phyloP scores from a whole-genome alignment of 768 basidiomycete species.

The Suillus ampliporus region DNA sequence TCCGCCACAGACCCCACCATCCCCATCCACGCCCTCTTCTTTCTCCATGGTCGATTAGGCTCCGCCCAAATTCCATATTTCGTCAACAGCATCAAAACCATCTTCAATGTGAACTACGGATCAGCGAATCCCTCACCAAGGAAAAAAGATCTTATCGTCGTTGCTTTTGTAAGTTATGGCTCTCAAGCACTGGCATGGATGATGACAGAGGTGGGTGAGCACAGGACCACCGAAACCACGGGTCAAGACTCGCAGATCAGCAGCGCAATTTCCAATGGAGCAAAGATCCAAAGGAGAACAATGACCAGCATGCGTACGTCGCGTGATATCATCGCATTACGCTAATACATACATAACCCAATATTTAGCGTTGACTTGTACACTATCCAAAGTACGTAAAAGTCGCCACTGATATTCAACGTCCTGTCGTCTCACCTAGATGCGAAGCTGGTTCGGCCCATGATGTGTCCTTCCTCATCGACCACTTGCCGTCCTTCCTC shows the following conservation, averaged over 20 bases:
- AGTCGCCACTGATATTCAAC: background rate
- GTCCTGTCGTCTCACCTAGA: background rate
- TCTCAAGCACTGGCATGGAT: background rate
- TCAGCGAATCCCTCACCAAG: constrained; percentile 8
- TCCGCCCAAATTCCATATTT: constrained; percentile 18
- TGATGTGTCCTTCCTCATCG: constrained; percentile 83
- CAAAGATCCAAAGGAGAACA: constrained; percentile 26
- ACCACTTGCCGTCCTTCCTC: constrained; percentile 75
- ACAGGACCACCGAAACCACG: constrained; percentile 41
- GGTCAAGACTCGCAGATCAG: constrained; percentile 31
- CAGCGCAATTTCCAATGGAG: constrained; percentile 34
- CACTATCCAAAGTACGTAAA: constrained; percentile 36
- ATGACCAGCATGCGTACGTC: constrained; percentile 37
- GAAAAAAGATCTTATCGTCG: constrained; percentile 33
- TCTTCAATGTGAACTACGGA: constrained; percentile 29
- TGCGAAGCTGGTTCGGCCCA: constrained; percentile 61
- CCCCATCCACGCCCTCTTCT: constrained; percentile 33
- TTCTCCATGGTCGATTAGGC: constrained; percentile 32
- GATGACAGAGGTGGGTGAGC: background rate
- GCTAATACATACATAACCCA: constrained; percentile 15
- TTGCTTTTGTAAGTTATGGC: constrained; percentile 30
- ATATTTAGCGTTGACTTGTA: constrained; percentile 36
- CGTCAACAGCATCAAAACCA: constrained; percentile 19
- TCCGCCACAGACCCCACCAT: constrained; percentile 19
- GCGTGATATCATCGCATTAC: background rate